phyloP scores from a whole-genome alignment of 75 land plant species.

The Cryptomeria japonica region DNA sequence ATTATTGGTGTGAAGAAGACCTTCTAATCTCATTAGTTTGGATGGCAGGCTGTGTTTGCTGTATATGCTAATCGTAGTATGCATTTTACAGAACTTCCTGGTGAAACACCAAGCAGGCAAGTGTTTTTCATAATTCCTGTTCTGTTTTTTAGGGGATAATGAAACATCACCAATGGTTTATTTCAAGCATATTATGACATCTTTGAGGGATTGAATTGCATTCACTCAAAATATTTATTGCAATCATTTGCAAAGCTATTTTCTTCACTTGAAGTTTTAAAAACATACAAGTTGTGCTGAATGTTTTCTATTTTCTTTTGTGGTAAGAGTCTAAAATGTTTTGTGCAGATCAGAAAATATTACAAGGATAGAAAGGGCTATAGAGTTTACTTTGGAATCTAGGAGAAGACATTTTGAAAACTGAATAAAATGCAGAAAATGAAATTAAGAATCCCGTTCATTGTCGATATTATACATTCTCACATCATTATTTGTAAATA shows the following conservation, averaged over 20 bases:
- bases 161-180: background rate
- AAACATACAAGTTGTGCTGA: background rate
- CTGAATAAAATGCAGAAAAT: background rate
- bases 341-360: background rate
- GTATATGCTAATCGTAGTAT: constrained; percentile 70
- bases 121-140: constrained; percentile 3
- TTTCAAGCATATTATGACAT: background rate
- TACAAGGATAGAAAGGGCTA: background rate
- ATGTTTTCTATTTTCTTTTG: background rate
- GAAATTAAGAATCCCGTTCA: background rate
- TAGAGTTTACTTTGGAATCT: background rate
- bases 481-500: background rate
- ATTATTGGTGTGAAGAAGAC: background rate
- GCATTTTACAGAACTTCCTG: constrained; percentile 97
- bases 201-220: background rate
- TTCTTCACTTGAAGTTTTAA: background rate
- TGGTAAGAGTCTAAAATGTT: background rate
- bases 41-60: constrained; percentile 77
- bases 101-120: constrained; percentile 90
- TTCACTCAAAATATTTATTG: background rate
- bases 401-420: background rate
- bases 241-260: background rate
- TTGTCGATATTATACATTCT: background rate
- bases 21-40: constrained; percentile 1
- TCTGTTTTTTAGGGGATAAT: background rate